phyloP scores from a whole-genome alignment of 2,329 filamentous ascomycete species.

The Clarireedia homoeocarpa region DNA sequence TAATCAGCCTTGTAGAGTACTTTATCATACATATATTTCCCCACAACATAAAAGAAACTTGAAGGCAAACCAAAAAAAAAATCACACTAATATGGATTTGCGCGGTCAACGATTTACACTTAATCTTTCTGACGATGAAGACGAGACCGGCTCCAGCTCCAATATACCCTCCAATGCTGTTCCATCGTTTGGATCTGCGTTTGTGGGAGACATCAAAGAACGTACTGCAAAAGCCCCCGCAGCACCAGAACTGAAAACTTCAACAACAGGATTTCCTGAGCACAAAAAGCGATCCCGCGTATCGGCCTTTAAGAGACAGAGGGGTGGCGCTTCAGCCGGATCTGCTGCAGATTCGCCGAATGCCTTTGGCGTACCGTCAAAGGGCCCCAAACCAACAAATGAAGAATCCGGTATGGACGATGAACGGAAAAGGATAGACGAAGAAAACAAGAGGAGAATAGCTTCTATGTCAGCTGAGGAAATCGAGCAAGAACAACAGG shows the following conservation, averaged over 20 bases:
- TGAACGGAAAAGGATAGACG: conserved; percentile 68
- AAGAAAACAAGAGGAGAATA: conserved; percentile 69
- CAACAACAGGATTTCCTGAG: conserved; percentile 72
- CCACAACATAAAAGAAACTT: conserved; percentile 2
- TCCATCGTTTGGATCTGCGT: conserved; percentile 30
- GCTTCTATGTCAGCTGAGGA: conserved; percentile 73
- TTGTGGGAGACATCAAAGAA: conserved; percentile 72
- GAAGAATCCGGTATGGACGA: conserved; percentile 33
- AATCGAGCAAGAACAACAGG: conserved; percentile 71
- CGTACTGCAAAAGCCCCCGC: conserved; percentile 58
- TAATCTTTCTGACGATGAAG: conserved; percentile 47
- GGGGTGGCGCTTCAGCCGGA: conserved; percentile 23
- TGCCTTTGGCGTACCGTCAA: conserved; percentile 14
- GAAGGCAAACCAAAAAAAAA: not conserved
- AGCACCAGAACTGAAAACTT: conserved; percentile 50
- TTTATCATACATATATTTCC: not conserved
- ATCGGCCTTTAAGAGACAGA: conserved; percentile 75
- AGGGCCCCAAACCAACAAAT: conserved; percentile 15
- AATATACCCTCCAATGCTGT: conserved; percentile 22
- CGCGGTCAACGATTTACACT: conserved; percentile 54
- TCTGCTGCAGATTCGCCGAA: conserved; percentile 12
- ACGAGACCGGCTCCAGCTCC: conserved; percentile 25
- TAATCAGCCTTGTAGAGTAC: conserved; percentile 6
- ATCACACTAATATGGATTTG: conserved; percentile 37
- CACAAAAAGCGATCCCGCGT: conserved; percentile 68